phyloP scores from a whole-genome alignment of 73 alveolate genomes.

The Paramecium bursaria region DNA sequence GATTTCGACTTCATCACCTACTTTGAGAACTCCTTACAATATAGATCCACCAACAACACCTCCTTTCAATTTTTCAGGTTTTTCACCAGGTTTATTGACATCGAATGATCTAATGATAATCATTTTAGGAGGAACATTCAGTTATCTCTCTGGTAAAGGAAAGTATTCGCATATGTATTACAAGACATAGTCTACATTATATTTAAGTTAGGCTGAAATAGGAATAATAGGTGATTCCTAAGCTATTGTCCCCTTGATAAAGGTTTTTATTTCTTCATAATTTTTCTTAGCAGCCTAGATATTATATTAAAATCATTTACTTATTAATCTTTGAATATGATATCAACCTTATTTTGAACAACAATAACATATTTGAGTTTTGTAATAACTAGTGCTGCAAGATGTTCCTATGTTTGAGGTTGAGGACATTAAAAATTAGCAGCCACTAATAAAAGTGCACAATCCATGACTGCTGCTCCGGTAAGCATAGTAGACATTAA shows the following conservation, averaged over 20 bases:
- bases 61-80: conserved; percentile 93
- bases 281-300: conserved; percentile 90
- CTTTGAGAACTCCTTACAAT: conserved; percentile 93
- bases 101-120: conserved; percentile 95
- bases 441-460: conserved; percentile 93
- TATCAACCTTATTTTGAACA: conserved; percentile 79
- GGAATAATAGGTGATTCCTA: conserved; percentile 98
- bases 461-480: conserved; percentile 99
- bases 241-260: conserved; percentile 97
- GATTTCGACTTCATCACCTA: conserved; percentile 98
- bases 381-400: conserved; percentile 99
- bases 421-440: conserved; percentile 99
- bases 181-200: conserved; percentile 94
- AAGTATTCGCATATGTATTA: conserved; percentile 92
- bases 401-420: conserved; percentile 99
- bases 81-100: conserved; percentile 98
- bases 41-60: conserved; percentile 99
- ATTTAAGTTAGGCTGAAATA: conserved; percentile 94
- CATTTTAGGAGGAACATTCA: conserved; percentile 93
- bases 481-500: conserved; percentile 99
- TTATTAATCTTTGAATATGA: conserved; percentile 65
- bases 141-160: conserved; percentile 98
- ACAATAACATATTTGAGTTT: conserved; percentile 96
- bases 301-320: conserved; percentile 65
- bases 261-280: conserved; percentile 93